A percentile compares a stretch with the other conserved stretches of the same genome.
These are phyloP conservation scores for Magnaporthiopsis rhizophila DNA, from an alignment of 2,329 filamentous ascomycete species.

Conservation along the genomic window DNA sequence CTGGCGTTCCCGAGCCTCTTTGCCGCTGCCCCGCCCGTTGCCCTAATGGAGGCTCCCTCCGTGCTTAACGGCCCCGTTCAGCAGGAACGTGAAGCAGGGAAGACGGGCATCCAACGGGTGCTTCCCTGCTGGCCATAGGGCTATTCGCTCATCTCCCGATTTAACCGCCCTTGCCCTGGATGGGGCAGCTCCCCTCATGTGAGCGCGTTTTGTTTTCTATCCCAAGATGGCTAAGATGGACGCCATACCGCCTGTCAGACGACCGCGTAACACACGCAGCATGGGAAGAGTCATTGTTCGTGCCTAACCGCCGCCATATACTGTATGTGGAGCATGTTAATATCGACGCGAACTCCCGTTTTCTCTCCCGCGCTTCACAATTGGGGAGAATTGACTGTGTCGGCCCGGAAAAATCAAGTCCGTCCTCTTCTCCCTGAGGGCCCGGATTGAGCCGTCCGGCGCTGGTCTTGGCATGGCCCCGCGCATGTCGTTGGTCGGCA, in stretches of 20 bases:
- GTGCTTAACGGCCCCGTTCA: background rate
- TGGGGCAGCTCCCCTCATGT: background rate
- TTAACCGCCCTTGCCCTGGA: background rate
- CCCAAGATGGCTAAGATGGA: background rate
- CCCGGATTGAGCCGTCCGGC: background rate
- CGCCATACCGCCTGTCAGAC: background rate
- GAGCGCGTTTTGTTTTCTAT: background rate
- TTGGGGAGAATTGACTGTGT: background rate
- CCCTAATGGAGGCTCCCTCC: background rate
- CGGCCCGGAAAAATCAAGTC: background rate
- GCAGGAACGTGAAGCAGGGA: background rate
- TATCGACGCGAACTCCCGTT: background rate
- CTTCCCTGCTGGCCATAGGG: background rate
- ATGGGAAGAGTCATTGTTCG: background rate
- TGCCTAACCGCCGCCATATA: background rate
- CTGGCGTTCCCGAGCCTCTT: conserved; percentile 4
- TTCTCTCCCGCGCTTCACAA: background rate
- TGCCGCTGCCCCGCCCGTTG: conserved; percentile 1
- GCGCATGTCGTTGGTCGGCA: background rate
- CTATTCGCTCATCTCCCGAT: background rate
- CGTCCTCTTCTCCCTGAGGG: background rate
- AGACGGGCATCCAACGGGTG: background rate
- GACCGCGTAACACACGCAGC: background rate
- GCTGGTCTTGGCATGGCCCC: background rate
- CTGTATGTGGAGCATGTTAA: background rate